phyloP scores from a whole-genome alignment of 2,329 filamentous ascomycete genomes.

The Aspergillus ustus region DNA sequence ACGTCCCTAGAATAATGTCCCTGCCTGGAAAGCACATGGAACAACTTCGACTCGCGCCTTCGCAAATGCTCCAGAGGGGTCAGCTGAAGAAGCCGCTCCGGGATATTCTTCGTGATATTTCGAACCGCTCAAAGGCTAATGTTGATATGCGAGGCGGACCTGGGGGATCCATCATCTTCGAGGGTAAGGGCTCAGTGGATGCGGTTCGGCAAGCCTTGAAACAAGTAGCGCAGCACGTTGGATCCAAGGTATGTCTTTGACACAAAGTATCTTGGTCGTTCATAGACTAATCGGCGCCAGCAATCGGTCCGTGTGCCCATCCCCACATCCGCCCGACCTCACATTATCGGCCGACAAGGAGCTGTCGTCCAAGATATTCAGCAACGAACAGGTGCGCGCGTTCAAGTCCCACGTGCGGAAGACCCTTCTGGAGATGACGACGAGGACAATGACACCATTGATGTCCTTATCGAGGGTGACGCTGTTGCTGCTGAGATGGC shows the following conservation, averaged over 20 bases:
- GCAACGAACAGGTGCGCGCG: conserved; percentile 84
- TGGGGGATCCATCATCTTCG: conserved; percentile 76
- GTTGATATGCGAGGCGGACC: conserved; percentile 77
- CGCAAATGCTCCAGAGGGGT: conserved; percentile 74
- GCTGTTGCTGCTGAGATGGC: conserved; percentile 84
- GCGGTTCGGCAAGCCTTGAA: conserved; percentile 85
- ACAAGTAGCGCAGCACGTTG: conserved; percentile 86
- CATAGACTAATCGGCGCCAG: conserved; percentile 40
- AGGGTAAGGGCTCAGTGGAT: conserved; percentile 81
- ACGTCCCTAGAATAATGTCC: conserved; percentile 63
- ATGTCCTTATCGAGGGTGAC: conserved; percentile 90
- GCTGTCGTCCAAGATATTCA: conserved; percentile 88
- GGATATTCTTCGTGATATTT: conserved; percentile 89
- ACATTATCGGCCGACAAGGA: conserved; percentile 92
- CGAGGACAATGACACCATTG: conserved; percentile 75
- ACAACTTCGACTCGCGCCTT: conserved; percentile 72
- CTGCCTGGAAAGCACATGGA: conserved; percentile 85
- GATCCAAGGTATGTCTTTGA: conserved; percentile 69
- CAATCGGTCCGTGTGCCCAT: conserved; percentile 76
- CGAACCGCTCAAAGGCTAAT: conserved; percentile 85
- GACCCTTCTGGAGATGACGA: conserved; percentile 73
- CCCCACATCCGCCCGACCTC: conserved; percentile 79
- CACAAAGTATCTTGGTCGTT: background rate
- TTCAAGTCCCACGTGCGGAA: conserved; percentile 85
- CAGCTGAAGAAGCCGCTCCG: conserved; percentile 83